Evolutionary conservation across 768 basidiomycete species (phyloP), one percentile per base, ranked within the genome.

Genomic region (Leccinum rimulosum): DNA sequence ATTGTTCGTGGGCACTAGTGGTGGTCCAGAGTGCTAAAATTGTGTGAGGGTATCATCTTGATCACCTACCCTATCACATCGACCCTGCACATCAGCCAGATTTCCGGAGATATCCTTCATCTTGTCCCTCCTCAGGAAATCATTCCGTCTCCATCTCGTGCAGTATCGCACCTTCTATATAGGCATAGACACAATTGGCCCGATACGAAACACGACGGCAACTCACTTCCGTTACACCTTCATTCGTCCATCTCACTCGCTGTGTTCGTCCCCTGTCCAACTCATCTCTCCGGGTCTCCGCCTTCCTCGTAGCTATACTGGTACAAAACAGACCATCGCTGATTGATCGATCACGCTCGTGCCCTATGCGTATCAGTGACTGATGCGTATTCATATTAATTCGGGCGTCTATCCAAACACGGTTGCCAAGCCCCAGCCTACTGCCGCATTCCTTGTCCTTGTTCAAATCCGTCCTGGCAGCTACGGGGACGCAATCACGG

Each of bases 31-130:
- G 52, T 64, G 57, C 64, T 66, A 63, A 64, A 58, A 61, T 59
- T 66, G 62, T 35, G 30, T 7, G 45, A 61, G 64, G 71, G 63
- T 65, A 70, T 66, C 68, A 73, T 65, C 65, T 71, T 70, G 72
- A 73, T 73, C 71, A 63, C 63, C 66, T 70, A 73, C 73, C 73
- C 72, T 74, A 73, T 73, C 72, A 73, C 64, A 62, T 49, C 72
- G 72, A 73, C 72, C 71, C 71, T 72, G 69, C 56, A 51, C 66
- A 72, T 71, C 70, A 71, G 64, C 61, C 64, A 67, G 68, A 72
- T 71, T 72, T 66, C 70, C 52, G 52, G 52, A 52, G 70, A 66
- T 68, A 63, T 55, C 61, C 48, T 71, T 64, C 64, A 71, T 69
- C 64, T 61, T 59, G 53, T 14, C 22, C 60, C 56, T 67, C 60